Evolutionary conservation across 2,329 filamentous ascomycete species (phyloP).

Genomic region (Botrytis medusae): DNA sequence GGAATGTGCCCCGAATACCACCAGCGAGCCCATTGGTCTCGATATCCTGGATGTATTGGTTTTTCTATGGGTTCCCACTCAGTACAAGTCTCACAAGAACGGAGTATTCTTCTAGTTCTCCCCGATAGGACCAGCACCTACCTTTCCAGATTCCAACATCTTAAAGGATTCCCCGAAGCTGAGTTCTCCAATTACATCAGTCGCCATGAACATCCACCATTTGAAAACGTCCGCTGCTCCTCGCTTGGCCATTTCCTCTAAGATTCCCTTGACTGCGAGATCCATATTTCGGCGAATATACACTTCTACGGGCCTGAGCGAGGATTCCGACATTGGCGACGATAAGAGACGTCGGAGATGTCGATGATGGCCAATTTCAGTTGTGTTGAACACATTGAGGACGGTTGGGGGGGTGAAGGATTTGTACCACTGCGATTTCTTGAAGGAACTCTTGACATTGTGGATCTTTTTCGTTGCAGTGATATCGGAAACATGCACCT

Average conservation of each 20-base stretch:
- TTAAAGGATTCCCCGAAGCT: background rate
- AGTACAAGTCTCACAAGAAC: background rate
- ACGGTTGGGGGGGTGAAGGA: background rate
- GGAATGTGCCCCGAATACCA: background rate
- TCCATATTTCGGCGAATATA: background rate
- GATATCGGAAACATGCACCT: background rate
- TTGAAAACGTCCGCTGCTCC: background rate
- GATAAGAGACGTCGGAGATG: background rate
- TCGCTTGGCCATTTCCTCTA: background rate
- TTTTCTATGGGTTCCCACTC: background rate
- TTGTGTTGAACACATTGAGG: background rate
- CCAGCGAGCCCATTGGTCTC: background rate
- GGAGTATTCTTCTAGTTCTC: no score
- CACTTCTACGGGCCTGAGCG: background rate
- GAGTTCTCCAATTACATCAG: background rate
- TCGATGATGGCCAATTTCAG: background rate
- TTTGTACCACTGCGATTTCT: background rate
- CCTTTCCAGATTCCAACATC: background rate
- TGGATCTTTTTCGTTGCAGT: background rate
- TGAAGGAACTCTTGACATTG: background rate
- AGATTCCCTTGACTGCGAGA: background rate
- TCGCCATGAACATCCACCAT: background rate
- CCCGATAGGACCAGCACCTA: background rate
- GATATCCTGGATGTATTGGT: background rate
- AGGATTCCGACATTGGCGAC: background rate